Conservation (phyloP, 768 basidiomycete species). For the Tricholoma saponaceum region DNA sequence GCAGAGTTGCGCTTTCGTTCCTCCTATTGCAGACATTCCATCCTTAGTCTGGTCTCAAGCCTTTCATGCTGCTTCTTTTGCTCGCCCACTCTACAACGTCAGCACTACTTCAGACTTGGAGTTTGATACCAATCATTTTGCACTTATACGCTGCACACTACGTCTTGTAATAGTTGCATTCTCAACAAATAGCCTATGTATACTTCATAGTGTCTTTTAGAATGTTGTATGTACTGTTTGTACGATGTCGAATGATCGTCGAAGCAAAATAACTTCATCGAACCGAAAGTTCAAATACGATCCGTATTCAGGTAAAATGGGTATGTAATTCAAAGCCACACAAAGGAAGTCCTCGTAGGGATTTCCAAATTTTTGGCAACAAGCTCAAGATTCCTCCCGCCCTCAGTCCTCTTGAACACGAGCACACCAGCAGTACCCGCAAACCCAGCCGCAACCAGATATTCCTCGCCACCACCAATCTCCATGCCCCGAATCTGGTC, state of each 20-base stretch:
- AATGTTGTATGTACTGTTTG: not conserved
- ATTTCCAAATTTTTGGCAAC: constrained; percentile 49
- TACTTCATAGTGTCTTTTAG: not conserved
- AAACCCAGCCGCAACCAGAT: constrained; percentile 48
- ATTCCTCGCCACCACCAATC: constrained; percentile 51
- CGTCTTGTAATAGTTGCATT: not conserved
- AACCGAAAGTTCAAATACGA: not conserved
- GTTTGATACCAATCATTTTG: not conserved
- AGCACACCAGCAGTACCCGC: constrained; percentile 52
- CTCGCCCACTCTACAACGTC: not conserved
- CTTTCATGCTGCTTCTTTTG: not conserved
- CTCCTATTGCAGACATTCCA: not conserved
- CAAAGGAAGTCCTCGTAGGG: constrained; percentile 48
- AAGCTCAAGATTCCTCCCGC: constrained; percentile 45
- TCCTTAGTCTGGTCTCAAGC: not conserved
- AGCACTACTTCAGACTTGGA: not conserved
- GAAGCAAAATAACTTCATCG: too few species aligned
- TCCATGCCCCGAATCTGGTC: constrained; percentile 66
- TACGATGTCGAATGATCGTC: too few species aligned
- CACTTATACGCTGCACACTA: not conserved
- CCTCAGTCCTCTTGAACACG: constrained; percentile 46
- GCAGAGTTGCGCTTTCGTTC: not conserved
- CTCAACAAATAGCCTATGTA: not conserved
- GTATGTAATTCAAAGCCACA: constrained; percentile 32
- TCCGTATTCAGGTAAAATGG: not conserved